These are phyloP conservation scores for Fusarium sp. DNA, from an alignment of 2,329 filamentous ascomycete species.

Conservation along the genomic window DNA sequence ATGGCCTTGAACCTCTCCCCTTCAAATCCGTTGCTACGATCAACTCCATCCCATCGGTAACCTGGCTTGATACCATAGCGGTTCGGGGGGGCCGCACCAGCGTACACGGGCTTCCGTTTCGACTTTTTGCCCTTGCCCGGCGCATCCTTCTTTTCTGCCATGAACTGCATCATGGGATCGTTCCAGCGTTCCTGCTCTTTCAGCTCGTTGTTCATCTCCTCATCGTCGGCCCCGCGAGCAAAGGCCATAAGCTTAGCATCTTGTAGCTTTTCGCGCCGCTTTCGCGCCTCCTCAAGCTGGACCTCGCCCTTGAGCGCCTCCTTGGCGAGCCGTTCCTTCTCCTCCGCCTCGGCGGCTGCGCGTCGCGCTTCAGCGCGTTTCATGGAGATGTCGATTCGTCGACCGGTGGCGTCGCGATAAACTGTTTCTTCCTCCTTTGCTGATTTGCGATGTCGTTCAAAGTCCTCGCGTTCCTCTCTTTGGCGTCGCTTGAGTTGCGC, in stretches of 20 bases:
- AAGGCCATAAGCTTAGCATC: conserved; percentile 85
- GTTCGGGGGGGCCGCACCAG: conserved; percentile 84
- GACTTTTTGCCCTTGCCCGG: conserved; percentile 43
- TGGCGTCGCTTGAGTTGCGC: conserved; percentile 72
- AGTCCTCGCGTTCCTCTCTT: conserved; percentile 66
- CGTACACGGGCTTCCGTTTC: conserved; percentile 71
- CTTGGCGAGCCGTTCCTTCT: conserved; percentile 71
- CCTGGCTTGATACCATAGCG: conserved; percentile 92
- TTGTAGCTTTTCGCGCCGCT: conserved; percentile 70
- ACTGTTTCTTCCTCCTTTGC: conserved; percentile 77
- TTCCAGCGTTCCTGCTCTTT: conserved; percentile 84
- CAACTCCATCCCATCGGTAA: conserved; percentile 96
- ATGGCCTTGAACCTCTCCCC: conserved; percentile 88
- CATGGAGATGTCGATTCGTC: conserved; percentile 93
- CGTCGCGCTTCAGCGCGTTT: conserved; percentile 85
- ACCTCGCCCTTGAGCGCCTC: conserved; percentile 84
- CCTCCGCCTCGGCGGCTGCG: conserved; percentile 69
- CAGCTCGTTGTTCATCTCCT: conserved; percentile 82
- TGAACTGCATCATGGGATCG: conserved; percentile 86
- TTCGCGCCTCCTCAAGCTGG: conserved; percentile 73
- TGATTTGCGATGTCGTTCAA: conserved; percentile 54
- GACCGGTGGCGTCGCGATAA: conserved; percentile 91
- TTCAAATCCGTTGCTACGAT: conserved; percentile 92
- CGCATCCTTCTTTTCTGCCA: conserved; percentile 59
- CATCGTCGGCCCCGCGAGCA: conserved; percentile 83